A percentile compares a stretch with the other conserved stretches of the same genome.
Conservation (phyloP, 306 rosid species). For the Glycine tomentella region DNA sequence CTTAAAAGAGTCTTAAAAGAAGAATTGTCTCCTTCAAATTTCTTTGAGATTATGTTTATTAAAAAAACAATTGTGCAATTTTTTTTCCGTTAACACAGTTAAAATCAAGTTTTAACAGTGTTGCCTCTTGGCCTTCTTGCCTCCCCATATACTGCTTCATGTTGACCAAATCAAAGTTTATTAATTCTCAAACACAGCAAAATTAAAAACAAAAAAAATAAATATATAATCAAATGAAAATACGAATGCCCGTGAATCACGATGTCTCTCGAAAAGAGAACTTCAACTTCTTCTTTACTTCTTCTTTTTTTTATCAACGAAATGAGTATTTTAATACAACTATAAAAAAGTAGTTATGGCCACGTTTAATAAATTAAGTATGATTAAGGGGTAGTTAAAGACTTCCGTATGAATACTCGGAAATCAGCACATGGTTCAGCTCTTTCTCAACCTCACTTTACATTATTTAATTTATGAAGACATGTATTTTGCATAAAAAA, state of each 20-base stretch:
- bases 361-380: conserved; percentile 37
- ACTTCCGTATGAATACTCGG: conserved; percentile 31
- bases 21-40: too few relatives aligned
- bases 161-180: conserved; percentile 7
- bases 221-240: neutral
- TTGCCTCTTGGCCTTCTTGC: neutral
- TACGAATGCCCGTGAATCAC: conserved; percentile 41
- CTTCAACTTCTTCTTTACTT: too few relatives aligned
- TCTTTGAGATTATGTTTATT: too few relatives aligned
- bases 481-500: too few relatives aligned
- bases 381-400: conserved; percentile 53
- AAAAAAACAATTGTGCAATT: too few relatives aligned
- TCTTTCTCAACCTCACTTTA: conserved; percentile 6
- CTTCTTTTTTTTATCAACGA: neutral
- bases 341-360: neutral
- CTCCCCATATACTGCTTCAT: neutral
- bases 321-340: conserved; percentile 17
- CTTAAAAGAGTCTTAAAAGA: too few relatives aligned
- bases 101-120: neutral
- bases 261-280: neutral
- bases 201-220: neutral
- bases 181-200: neutral
- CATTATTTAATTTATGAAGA: too few relatives aligned
- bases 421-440: conserved; percentile 32
- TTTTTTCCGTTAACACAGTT: too few relatives aligned